These are phyloP conservation scores for Rubia peregrina DNA, from an alignment of 305 asterid genomes.

Conservation along the genomic window DNA sequence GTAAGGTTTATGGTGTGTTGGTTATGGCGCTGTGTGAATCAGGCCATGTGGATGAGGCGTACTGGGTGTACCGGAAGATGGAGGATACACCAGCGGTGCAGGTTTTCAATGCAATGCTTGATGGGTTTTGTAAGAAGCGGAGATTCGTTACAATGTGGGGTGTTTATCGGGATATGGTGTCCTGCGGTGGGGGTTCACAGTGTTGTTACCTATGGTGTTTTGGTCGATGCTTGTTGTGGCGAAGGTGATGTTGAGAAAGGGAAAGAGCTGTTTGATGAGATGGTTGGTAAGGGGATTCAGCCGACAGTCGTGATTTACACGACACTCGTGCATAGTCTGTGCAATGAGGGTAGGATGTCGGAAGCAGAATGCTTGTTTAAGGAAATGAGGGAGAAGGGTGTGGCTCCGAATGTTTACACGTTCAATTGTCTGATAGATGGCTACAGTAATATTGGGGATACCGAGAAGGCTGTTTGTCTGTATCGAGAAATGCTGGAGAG, in stretches of 20 bases:
- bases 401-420: slow-evolving; percentile 49
- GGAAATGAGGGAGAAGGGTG: slow-evolving; percentile 38
- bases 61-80: slow-evolving; percentile 60
- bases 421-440: slow-evolving; percentile 66
- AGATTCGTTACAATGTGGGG: slow-evolving; percentile 49
- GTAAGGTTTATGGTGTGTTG: slow-evolving; percentile 49
- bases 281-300: slow-evolving; percentile 46
- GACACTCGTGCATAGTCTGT: slow-evolving; percentile 44
- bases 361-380: slow-evolving; percentile 44
- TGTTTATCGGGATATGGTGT: slow-evolving; percentile 42
- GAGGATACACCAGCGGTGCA: slow-evolving; percentile 46
- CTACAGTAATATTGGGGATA: slow-evolving; percentile 39
- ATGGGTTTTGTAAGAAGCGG: slow-evolving; percentile 46
- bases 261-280: slow-evolving; percentile 42
- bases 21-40: slow-evolving; percentile 55
- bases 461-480: slow-evolving; percentile 34
- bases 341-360: slow-evolving; percentile 34
- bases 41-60: slow-evolving; percentile 62
- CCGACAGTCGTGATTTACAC: slow-evolving; percentile 63
- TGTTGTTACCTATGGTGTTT: slow-evolving; percentile 67
- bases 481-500: slow-evolving; percentile 53
- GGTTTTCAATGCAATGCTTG: slow-evolving; percentile 53
- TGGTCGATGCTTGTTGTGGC: slow-evolving; percentile 54
- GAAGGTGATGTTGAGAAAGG: slow-evolving; percentile 46
- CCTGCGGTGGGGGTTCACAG: slow-evolving; percentile 41